phyloP scores from a whole-genome alignment of 176 grass and related monocot species.

The Elaeis guineensis region DNA sequence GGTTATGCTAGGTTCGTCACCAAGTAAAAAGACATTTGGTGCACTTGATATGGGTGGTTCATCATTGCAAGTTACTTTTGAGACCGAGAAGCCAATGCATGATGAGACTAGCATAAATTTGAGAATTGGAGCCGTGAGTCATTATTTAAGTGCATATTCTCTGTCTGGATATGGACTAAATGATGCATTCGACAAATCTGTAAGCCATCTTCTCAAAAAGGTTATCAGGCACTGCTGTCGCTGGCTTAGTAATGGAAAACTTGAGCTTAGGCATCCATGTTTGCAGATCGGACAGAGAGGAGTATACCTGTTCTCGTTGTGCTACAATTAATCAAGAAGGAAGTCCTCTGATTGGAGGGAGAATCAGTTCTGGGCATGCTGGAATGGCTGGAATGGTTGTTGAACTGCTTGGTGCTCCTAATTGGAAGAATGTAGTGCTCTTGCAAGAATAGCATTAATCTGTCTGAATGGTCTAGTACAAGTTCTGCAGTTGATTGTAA shows the following conservation, averaged over 20 bases:
- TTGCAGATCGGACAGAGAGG: conserved; percentile 80
- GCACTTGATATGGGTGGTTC: conserved; percentile 98
- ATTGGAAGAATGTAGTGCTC: conserved; percentile 70
- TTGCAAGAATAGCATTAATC: conserved; percentile 70
- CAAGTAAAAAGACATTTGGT: conserved; percentile 68
- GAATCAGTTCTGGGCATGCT: conserved; percentile 36
- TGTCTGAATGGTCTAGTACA: conserved; percentile 70
- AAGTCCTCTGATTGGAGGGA: conserved; percentile 44
- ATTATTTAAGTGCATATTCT: conserved; percentile 93
- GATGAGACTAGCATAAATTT: conserved; percentile 64
- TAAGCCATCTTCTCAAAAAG: conserved; percentile 69
- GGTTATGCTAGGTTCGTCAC: conserved; percentile 60
- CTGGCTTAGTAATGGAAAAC: conserved; percentile 31
- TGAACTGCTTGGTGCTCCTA: conserved; percentile 71
- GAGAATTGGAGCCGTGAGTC: conserved; percentile 61
- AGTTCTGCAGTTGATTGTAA: conserved; percentile 65
- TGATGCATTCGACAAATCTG: conserved; percentile 97
- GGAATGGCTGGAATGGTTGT: conserved; percentile 48
- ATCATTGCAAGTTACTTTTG: conserved; percentile 99
- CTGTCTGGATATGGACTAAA: conserved; percentile 91
- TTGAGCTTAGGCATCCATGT: conserved; percentile 81
- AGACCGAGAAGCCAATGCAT: conserved; percentile 45
- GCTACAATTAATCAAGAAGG: conserved; percentile 45
- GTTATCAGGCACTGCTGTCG: conserved; percentile 14
- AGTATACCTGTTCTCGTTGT: conserved; percentile 79